A percentile compares a stretch with the other conserved stretches of the same genome.
These are phyloP conservation scores for Lecanosticta acicola DNA, from an alignment of 2,329 filamentous ascomycete species.

Conservation along the genomic window DNA sequence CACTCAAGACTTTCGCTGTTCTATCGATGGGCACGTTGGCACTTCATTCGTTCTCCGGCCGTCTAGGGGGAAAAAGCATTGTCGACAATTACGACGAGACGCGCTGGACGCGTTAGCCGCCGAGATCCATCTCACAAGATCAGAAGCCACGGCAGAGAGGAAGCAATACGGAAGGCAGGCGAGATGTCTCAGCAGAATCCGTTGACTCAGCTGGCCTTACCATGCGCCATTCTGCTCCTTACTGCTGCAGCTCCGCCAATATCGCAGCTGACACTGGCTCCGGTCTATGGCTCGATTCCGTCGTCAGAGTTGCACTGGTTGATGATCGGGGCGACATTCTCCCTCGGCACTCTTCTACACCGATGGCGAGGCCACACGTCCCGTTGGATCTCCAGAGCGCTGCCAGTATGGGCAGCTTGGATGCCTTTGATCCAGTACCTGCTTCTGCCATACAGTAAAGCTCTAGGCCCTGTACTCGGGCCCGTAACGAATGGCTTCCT, in stretches of 20 bases:
- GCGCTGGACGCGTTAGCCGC: background rate
- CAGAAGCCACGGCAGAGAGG: no score
- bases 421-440: constrained; percentile 68
- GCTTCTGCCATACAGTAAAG: constrained; percentile 60
- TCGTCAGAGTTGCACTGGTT: constrained; percentile 65
- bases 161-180: background rate
- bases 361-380: background rate
- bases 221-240: constrained; percentile 33
- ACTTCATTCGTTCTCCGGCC: background rate
- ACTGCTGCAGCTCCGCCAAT: constrained; percentile 62
- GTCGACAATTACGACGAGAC: background rate
- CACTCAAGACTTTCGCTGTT: no score
- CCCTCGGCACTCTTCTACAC: constrained; percentile 5
- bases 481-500: constrained; percentile 69
- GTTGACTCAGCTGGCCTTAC: background rate
- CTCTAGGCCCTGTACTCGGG: constrained; percentile 63
- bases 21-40: no score
- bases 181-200: background rate
- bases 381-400: background rate
- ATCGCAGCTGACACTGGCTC: constrained; percentile 71
- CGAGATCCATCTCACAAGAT: no score
- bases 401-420: constrained; percentile 64
- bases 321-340: constrained; percentile 55
- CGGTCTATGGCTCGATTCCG: constrained; percentile 82
- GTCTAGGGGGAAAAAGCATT: background rate